Evolutionary conservation across 306 rosid genomes (phyloP), one percentile per base, ranked within the genome.

Genomic region (Luffa acutangula): DNA sequence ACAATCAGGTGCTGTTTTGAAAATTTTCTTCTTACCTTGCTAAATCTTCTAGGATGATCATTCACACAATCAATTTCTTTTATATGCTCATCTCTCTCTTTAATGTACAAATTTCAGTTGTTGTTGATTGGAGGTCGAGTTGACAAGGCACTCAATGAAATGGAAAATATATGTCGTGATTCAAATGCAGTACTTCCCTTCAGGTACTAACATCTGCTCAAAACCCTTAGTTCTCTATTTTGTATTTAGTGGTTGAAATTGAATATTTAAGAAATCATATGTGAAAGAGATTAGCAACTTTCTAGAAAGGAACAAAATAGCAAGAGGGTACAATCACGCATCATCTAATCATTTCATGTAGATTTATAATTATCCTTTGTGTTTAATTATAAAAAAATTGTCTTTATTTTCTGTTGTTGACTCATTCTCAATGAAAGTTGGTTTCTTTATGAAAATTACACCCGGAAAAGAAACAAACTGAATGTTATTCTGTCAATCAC

Each of bases 61-160:
- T 67, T 67, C 33, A 67, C 5, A 12, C 18, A 21, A 46, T 21
- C 39, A 7, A 25, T 25, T 43, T 45, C 76, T 46, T 25, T 21
- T 71, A 21, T 46, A 71, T 46, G 39, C 57, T 71, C 41, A 71
- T 71, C 56, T 21, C 13, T 72, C 12, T 46, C 21, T 48, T 31
- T 49, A 12, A 7, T 48, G 45, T 14, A 17, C n/a, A 62, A 49
- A 79, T 70, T 48, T 56, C 85, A 92, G 97, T 80, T 92, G 81
- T 82, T 89, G 88, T 86, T 91, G 82, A 87, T 94, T 37, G 89
- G 91, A 78, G 97, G 97, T 86, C 88, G 78, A 82, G 87, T 92
- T 73, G 86, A 87, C 12, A 83, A 87, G 79, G 98, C 89, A 77
- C 80, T 92, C 15, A 72, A 83, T 54, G 83, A 48, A 71, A 85